phyloP scores from a whole-genome alignment of 1,139 yeast genomes.

The Taiozyma sp. region DNA sequence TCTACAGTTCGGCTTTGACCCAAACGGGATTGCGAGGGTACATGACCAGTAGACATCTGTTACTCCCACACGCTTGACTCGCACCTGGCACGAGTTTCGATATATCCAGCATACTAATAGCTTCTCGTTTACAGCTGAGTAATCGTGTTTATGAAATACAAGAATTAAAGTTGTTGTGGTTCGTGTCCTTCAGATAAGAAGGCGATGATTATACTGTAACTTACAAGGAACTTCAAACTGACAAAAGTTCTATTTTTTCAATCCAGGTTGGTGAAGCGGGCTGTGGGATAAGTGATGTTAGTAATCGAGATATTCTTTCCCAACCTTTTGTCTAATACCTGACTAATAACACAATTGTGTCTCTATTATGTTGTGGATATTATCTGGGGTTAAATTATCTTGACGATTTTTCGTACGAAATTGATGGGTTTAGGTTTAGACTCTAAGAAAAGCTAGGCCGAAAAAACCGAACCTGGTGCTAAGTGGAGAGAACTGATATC shows the following conservation, averaged over 20 bases:
- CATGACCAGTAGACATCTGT: no score
- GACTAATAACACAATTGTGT: no score
- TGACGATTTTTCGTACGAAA: not conserved
- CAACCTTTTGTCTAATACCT: no score
- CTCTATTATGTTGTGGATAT: no score
- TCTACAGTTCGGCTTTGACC: no score
- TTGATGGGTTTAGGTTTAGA: not conserved
- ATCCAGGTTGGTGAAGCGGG: not conserved
- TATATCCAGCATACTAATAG: not conserved
- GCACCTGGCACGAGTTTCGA: not conserved
- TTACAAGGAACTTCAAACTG: not conserved
- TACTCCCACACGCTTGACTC: no score
- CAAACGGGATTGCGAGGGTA: no score
- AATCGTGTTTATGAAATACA: not conserved
- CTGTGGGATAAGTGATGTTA: not conserved
- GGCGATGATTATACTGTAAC: no score
- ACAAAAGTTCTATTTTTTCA: no score
- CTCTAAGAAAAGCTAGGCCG: not conserved
- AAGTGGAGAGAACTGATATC: no score
- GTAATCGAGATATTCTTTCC: not conserved
- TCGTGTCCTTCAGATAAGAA: not conserved
- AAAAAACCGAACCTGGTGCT: not conserved
- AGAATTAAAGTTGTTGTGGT: not conserved
- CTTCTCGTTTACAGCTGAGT: not conserved
- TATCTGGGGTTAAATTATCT: not conserved